Percentiles rank a stretch among this genome's conserved stretches.
Conservation (phyloP, 2,329 filamentous ascomycete genomes). For the Saccharata proteae region DNA sequence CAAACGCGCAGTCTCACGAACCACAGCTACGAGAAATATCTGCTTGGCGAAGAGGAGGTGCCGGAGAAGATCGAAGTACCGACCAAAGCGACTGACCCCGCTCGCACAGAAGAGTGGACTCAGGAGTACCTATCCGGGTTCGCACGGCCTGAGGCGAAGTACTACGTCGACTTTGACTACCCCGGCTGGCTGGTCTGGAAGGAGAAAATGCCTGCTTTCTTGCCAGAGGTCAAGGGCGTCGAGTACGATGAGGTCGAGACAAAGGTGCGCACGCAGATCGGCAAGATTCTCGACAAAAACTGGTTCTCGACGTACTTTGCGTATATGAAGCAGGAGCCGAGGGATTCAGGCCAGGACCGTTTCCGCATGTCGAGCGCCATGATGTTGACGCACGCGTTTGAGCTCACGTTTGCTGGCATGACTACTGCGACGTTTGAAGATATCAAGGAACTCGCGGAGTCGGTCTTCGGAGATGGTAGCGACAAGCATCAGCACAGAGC, state of each 20-base stretch:
- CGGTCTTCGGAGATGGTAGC: slow-evolving; percentile 79
- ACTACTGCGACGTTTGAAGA: slow-evolving; percentile 75
- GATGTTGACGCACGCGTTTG: slow-evolving; percentile 79
- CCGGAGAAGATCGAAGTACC: slow-evolving; percentile 63
- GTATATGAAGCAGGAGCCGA: slow-evolving; percentile 91
- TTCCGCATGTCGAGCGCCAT: slow-evolving; percentile 85
- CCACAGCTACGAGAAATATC: slow-evolving; percentile 78
- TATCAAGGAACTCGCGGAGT: slow-evolving; percentile 65
- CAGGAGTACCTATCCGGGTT: slow-evolving; percentile 67
- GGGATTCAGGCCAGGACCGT: slow-evolving; percentile 67
- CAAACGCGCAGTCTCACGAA: slow-evolving; percentile 76
- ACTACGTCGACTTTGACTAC: slow-evolving; percentile 83
- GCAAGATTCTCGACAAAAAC: slow-evolving; percentile 61
- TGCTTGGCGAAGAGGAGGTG: slow-evolving; percentile 67
- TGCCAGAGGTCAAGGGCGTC: slow-evolving; percentile 57
- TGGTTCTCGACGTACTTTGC: slow-evolving; percentile 86
- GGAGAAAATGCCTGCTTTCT: slow-evolving; percentile 70
- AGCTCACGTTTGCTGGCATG: slow-evolving; percentile 70
- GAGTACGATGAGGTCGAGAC: slow-evolving; percentile 73
- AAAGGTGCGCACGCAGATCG: slow-evolving; percentile 64
- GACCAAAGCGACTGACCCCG: slow-evolving; percentile 54
- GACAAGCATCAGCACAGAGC: slow-evolving; percentile 97
- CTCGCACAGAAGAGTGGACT: slow-evolving; percentile 67
- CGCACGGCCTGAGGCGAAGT: slow-evolving; percentile 63
- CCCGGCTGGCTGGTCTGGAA: slow-evolving; percentile 96